Evolutionary conservation across 2,329 filamentous ascomycete genomes (phyloP).

Genomic region (Fusarium sp.): DNA sequence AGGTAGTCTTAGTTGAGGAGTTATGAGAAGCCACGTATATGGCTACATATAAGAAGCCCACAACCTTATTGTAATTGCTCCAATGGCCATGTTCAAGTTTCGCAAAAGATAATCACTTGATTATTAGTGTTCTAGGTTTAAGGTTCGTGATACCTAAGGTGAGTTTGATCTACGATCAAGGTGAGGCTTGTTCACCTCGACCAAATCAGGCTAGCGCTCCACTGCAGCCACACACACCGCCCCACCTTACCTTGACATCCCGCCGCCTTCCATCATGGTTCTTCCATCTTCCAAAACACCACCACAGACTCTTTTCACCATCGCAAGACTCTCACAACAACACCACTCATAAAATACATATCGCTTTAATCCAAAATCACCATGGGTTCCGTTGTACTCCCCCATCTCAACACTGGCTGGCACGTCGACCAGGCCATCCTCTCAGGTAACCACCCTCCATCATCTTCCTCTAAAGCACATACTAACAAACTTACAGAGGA

Average conservation of each 20-base stretch:
- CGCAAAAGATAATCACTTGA: not conserved
- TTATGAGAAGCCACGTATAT: not conserved
- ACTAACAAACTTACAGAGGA: constrained; percentile 68
- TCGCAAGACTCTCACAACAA: not conserved
- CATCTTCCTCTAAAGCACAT: not conserved
- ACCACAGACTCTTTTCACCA: constrained; percentile 1
- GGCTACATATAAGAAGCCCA: not conserved
- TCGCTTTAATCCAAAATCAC: not conserved
- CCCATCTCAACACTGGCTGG: constrained; percentile 92
- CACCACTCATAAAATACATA: not conserved
- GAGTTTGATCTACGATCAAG: constrained; percentile 1
- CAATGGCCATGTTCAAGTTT: not conserved
- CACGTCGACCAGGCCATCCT: constrained; percentile 97
- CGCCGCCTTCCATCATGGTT: constrained; percentile 31
- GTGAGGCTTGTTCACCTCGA: constrained; percentile 21
- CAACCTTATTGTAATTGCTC: not conserved
- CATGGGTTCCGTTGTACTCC: constrained; percentile 89
- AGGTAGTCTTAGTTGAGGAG: not conserved
- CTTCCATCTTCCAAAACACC: constrained; percentile 11
- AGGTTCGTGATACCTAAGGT: not conserved
- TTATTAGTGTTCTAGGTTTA: not conserved
- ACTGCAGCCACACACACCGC: not conserved
- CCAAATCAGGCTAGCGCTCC: constrained; percentile 1
- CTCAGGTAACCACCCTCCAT: constrained; percentile 50
- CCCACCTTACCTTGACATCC: constrained; percentile 14